Evolutionary conservation across 768 basidiomycete genomes (phyloP), one percentile per base, ranked within the genome.

Genomic region (Holtermannia corniformis): DNA sequence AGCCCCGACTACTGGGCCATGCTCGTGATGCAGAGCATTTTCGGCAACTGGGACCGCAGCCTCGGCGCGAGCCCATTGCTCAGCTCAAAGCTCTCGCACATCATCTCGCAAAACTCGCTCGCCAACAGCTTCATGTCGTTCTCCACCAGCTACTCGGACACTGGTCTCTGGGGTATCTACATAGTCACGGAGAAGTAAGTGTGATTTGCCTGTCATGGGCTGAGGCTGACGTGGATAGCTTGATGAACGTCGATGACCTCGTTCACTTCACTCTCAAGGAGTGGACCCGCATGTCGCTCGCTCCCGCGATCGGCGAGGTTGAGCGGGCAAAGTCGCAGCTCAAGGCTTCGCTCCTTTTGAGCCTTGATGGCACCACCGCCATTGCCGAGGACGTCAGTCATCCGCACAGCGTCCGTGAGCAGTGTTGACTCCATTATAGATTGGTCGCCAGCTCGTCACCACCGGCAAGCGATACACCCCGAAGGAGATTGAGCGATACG

Each of bases 91-190:
- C 83, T 99, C 50, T 87, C 86, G 22, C 86, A 92, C 73, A 85
- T 90, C 73, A 79, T 97, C 65, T 87, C 89, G 32, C 78, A 80
- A 50, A 84, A 96, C 80, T 87, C 88, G 79, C 88, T 97, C 70
- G 95, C 95, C 68, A 99, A 97, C 79, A 89, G 86, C 54, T 99
- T 87, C 85, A 93, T 96, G 88, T 88, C 86, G 49, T 99, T 97
- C 84, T 93, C 90, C 16, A 97, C 93, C 1, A 89, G 86, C 4
- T 99, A 99, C 78, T 90, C 91, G 4, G 95, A 99, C 74, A 97
- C 92, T 19, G 95, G 95, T 53, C 82, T 97, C 27, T 99, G 93
- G 95, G 93, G 93, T 64, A 89, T 96, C 74, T 97, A 99, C 79
- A 76, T 95, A 50, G 88, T 92, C 54, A 83, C 87, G 16, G 95